Evolutionary conservation across 2,329 filamentous ascomycete genomes (phyloP), one percentile per base, ranked within the genome.

Genomic region (Phaeosphaeriaceae sp.): DNA sequence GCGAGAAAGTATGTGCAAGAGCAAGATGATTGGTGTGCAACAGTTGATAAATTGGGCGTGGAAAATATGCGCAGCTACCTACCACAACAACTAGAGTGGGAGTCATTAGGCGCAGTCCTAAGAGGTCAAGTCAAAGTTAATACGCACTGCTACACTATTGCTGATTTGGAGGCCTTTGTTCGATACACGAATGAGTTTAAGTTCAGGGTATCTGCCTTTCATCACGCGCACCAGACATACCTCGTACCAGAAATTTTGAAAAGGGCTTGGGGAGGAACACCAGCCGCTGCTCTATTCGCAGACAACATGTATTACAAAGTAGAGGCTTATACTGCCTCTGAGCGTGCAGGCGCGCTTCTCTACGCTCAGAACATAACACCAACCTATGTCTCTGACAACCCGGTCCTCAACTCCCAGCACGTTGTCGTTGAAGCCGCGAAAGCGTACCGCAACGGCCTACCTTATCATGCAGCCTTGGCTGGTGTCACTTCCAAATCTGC

Each of bases 251-350:
- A 89, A 67, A 78, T 84, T 1, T 54, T 76, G 33, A 76, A 76
- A 50, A 54, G 71, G 15, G 70, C 70, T 2, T 76, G 70, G 48
- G 74, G 73, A 16, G 72, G 70, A 6, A 64, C 67, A n/a, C 64
- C 70, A 4, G 72, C 74, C 8, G 74, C 71, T 13, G 86, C 82
- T n/a, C 74, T 88, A 3, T 89, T 89, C 59, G 86, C 87, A 8
- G 86, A 89, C 63, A 87, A 86, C 65, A 88, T 88, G 83, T 87
- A 83, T 67, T 89, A 88, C 78, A 88, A 89, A 71, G 77, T 81
- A 1, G 87, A 89, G 71, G 76, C 85, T 0, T 87, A 86, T 58
- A 75, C 82, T 4, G 86, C 81, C 0, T 87, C 84, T 9, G 84
- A 88, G 65, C 82, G 82, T 50, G 86, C 86, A 1, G 86, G 86